Percentiles rank a stretch among this genome's conserved stretches.
Evolutionary conservation across 768 basidiomycete species (phyloP).

Genomic region (Russula griseocarnosa): DNA sequence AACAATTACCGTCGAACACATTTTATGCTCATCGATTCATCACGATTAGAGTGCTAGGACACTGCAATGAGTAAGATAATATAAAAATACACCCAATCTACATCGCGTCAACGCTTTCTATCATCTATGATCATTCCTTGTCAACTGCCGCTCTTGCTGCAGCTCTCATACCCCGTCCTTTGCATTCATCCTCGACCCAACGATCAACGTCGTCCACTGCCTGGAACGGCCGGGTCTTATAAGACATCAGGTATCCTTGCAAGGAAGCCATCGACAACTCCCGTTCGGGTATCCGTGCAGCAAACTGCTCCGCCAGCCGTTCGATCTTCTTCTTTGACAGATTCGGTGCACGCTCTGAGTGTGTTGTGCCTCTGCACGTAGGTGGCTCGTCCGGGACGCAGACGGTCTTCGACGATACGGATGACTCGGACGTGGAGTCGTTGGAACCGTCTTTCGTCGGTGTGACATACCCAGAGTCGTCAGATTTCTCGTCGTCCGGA

Average conservation of each 20-base stretch:
- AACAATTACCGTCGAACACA: too few relatives aligned
- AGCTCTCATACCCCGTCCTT: slow-evolving; percentile 29
- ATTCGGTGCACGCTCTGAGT: slow-evolving; percentile 34
- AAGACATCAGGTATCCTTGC: slow-evolving; percentile 63
- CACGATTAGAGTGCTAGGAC: too few relatives aligned
- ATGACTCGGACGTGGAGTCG: neutral
- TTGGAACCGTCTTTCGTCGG: slow-evolving; percentile 16
- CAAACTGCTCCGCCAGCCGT: slow-evolving; percentile 54
- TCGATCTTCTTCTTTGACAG: slow-evolving; percentile 41
- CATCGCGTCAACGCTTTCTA: neutral
- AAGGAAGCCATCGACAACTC: slow-evolving; percentile 43
- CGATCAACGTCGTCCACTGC: slow-evolving; percentile 45
- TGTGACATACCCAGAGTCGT: slow-evolving; percentile 27
- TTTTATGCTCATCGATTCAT: too few relatives aligned
- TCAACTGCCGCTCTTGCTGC: neutral
- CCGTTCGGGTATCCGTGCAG: slow-evolving; percentile 47
- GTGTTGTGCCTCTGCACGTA: slow-evolving; percentile 15
- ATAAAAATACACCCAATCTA: slow-evolving; percentile 8
- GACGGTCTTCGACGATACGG: neutral
- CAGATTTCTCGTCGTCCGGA: slow-evolving; percentile 28
- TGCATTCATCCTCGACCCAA: slow-evolving; percentile 51
- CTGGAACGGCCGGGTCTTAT: slow-evolving; percentile 56
- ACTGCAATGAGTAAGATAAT: neutral
- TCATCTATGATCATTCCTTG: slow-evolving; percentile 1
- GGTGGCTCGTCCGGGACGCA: neutral